Evolutionary conservation across 257 asterid genomes (phyloP), one percentile per base, ranked within the genome.

Genomic region (Nicotiana tabacum): DNA sequence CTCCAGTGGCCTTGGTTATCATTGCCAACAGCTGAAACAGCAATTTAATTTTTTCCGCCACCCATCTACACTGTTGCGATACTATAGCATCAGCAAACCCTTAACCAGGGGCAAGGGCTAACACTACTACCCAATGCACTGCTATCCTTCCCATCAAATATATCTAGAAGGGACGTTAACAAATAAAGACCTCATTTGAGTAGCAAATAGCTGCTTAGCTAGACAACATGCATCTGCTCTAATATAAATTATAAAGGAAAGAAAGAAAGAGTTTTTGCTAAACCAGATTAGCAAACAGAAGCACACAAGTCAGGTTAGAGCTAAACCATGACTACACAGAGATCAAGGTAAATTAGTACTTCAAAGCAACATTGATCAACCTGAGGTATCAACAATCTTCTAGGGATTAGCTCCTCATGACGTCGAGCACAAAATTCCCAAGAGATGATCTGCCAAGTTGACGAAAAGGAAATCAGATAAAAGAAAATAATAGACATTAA

Each of bases 401-500:
- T 90, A 74, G 99, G 98, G 66, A 96, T 93, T 82, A 96, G 95
- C 85, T 96, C 98, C 90, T 96, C 99, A 82, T 96, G 99, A 62
- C 95, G 97, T 53, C 99, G 91, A 17, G 98, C 99, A 91, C 99
- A 96, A 84, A 96, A 96, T 83, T 94, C 99, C 99, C 99, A 96
- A 18, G 98, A 94, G 91, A 96, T 89, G 83, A 96, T 96, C 99
- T 96, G 91, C 70, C 46, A 68, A 84, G 16, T 35, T 24, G 30
- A 30, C 53, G 33, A 58, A 66, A 81, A 33, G 29, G 27, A 74
- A 74, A 7, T 37, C 80, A 48, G 62, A 51, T 74, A 24, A 74
- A 48, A 48, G 15, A 17, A 43, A 48, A 74, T 48, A 7, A 70
- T 70, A 24, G 37, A 43, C 37, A 46, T 46, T 46, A 24, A 46